Evolutionary conservation across 768 basidiomycete species (phyloP).

Genomic region (Candolleomyces aberdarensis): DNA sequence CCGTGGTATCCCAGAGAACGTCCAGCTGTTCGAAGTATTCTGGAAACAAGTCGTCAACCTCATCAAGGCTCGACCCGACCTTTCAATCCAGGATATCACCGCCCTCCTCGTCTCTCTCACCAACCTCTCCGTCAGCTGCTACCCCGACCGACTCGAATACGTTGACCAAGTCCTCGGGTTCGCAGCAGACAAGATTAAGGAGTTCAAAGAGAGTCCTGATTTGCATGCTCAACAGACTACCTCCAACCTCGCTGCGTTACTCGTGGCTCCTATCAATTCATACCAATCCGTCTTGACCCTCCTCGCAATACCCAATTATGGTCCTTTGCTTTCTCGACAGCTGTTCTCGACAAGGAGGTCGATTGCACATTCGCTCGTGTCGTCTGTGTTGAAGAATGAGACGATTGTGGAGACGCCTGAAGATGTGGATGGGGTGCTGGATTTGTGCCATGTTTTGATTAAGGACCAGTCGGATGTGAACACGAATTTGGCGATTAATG

Average conservation of each 20-base stretch:
- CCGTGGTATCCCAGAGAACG: slow-evolving; percentile 92
- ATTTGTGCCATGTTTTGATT: slow-evolving; percentile 89
- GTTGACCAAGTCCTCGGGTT: slow-evolving; percentile 95
- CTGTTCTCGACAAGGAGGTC: slow-evolving; percentile 88
- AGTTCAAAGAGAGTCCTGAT: slow-evolving; percentile 84
- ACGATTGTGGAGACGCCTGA: slow-evolving; percentile 92
- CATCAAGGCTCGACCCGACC: slow-evolving; percentile 97
- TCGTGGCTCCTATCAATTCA: slow-evolving; percentile 92
- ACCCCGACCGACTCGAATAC: slow-evolving; percentile 95
- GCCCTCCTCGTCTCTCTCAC: slow-evolving; percentile 93
- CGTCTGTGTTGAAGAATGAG: slow-evolving; percentile 94
- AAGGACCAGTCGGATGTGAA: slow-evolving; percentile 72
- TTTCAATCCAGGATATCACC: slow-evolving; percentile 97
- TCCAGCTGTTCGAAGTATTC: slow-evolving; percentile 96
- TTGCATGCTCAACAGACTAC: slow-evolving; percentile 86
- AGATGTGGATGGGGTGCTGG: slow-evolving; percentile 91
- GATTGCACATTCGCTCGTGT: slow-evolving; percentile 92
- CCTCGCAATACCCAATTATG: slow-evolving; percentile 92
- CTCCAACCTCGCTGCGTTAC: slow-evolving; percentile 84
- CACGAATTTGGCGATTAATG: slow-evolving; percentile 24
- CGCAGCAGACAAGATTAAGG: slow-evolving; percentile 80
- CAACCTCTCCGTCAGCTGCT: slow-evolving; percentile 94
- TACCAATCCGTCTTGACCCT: slow-evolving; percentile 96
- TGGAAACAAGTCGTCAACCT: slow-evolving; percentile 98
- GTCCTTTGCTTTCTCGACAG: slow-evolving; percentile 78